Evolutionary conservation across 352 stramenopile species (phyloP).

Genomic region (Phytophthora europaea): DNA sequence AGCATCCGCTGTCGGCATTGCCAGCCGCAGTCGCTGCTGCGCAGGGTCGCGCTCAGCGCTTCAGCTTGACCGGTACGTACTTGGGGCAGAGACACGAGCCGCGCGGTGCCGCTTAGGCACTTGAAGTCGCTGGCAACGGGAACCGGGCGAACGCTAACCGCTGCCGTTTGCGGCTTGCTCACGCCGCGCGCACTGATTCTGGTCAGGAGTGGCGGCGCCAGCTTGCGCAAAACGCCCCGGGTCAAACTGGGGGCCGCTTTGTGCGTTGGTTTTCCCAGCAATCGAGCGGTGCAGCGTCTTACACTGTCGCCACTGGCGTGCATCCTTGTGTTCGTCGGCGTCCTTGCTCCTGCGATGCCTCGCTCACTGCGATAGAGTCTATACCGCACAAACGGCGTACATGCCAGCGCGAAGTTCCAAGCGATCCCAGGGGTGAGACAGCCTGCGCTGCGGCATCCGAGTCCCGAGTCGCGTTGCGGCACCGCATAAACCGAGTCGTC

Average conservation of each 20-base stretch:
- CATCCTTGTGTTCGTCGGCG: background rate
- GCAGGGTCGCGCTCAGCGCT: background rate
- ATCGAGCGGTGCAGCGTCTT: background rate
- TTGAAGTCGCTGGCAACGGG: background rate
- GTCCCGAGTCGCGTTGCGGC: background rate
- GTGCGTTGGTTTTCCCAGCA: slow-evolving; percentile 8
- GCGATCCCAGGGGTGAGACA: background rate
- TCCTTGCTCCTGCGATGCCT: slow-evolving; percentile 9
- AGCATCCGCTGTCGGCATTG: background rate
- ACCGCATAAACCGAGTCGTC: slow-evolving; percentile 10
- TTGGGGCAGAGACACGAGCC: slow-evolving; percentile 6
- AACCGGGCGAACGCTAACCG: background rate
- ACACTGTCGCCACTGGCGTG: slow-evolving; percentile 1
- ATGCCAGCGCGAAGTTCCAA: background rate
- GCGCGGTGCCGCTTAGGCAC: slow-evolving; percentile 7
- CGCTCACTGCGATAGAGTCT: background rate
- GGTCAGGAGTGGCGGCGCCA: background rate
- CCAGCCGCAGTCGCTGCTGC: background rate
- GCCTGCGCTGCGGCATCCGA: background rate
- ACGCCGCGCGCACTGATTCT: background rate
- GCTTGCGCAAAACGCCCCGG: slow-evolving; percentile 3
- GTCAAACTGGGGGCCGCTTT: background rate
- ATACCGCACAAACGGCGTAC: background rate
- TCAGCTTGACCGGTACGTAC: background rate
- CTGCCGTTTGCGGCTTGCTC: slow-evolving; percentile 1